phyloP scores from a whole-genome alignment of 129 eudicot genomes.

The Escallonia herrerae region DNA sequence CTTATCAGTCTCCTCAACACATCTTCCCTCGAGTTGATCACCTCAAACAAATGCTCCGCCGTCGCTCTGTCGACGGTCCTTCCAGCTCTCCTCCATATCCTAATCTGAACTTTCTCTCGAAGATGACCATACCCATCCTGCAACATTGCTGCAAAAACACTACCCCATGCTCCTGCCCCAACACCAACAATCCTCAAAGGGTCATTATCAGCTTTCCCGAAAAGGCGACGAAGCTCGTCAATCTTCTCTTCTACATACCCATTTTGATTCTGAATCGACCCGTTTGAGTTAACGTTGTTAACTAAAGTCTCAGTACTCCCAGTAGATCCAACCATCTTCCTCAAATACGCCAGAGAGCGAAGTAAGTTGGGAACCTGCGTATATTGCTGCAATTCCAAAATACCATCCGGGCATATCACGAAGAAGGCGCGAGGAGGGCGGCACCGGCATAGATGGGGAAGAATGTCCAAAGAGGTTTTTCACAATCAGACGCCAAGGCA shows the following conservation, averaged over 20 bases:
- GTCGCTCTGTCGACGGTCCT: conserved; percentile 66
- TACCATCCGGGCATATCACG: too few relatives aligned
- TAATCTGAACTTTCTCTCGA: conserved; percentile 72
- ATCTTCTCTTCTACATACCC: conserved; percentile 51
- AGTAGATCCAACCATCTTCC: conserved; percentile 50
- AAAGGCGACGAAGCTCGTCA: conserved; percentile 53
- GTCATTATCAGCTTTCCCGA: conserved; percentile 75
- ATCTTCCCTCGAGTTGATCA: conserved; percentile 82
- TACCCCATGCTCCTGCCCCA: conserved; percentile 99
- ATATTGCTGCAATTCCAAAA: too few relatives aligned
- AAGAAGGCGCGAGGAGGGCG: too few relatives aligned
- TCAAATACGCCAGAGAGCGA: background rate
- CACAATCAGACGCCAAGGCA: too few relatives aligned
- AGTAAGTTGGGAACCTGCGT: background rate
- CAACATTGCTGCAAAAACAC: conserved; percentile 77
- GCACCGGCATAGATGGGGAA: too few relatives aligned
- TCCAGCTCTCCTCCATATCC: conserved; percentile 90
- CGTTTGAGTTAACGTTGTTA: conserved; percentile 30
- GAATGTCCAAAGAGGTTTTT: too few relatives aligned
- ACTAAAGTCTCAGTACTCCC: conserved; percentile 14
- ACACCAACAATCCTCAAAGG: conserved; percentile 81
- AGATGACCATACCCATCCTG: conserved; percentile 74
- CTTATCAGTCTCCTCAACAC: conserved; percentile 74
- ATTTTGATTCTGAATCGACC: conserved; percentile 29
- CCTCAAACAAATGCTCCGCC: conserved; percentile 81